Base-by-base conservation (phyloP, 305 asterid genomes). In the Fraxinus baroniana region DNA sequence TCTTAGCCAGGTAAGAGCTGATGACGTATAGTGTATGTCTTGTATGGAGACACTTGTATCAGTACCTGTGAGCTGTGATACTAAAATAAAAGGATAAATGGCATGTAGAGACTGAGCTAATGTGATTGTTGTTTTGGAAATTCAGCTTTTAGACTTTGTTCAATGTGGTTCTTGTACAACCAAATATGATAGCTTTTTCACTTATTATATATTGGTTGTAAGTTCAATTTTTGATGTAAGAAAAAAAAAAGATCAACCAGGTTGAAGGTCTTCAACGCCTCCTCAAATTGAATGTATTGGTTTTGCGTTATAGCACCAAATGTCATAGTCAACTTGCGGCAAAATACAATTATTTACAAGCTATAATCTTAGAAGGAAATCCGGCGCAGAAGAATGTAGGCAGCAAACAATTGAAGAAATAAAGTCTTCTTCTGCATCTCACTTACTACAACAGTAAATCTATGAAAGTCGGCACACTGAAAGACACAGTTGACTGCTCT, bases 231-330 rank as follows among this genome's bases (percentile, higher is more conserved):
- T 41, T 41, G 52, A 41, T 41, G 52, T 41, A 41, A 41, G 4
- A 41, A 41, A 39, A 41, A 41, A 95, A 95, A 90, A 95, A 94
- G 89, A 94, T 95, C 85, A 92, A 97, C 9, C 98, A 93, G 87
- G 97, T 94, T 8, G 99, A 94, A 89, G 99, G 99, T 66, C 98
- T 96, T 80, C 98, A 36, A 36, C 95, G 99, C 79, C 98, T 94
- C 79, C 92, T 96, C 52, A 94, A 96, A 83, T 82, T 96, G 81
- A 90, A 86, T 30, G 95, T 96, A 78, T 90, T 94, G 44, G 99
- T 94, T 85, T 52, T 96, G 70, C 92, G 99, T 70, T 96, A 90
- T 92, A 96, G 93, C 95, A 80, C 97, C 82, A 96, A 96, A 88
- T 88, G 97, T 64, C 97, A 94, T 4, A 98, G 98, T 37, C 99